Conservation (phyloP, 2,329 filamentous ascomycete species). For the Colletotrichum euphorbiae region DNA sequence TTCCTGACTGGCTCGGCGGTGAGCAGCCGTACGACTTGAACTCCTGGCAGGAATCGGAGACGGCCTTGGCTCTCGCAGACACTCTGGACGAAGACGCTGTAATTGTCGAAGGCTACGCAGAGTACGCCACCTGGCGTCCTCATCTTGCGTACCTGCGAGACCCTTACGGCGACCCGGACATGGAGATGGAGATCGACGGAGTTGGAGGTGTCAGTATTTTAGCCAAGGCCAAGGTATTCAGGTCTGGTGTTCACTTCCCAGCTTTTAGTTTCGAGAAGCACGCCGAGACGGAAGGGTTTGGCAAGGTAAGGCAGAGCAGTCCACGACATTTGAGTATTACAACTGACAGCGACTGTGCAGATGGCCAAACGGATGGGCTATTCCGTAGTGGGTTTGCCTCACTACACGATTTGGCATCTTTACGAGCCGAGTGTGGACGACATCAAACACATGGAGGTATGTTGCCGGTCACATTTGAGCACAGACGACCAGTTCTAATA, state of each 20-base stretch:
- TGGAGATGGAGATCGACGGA: slow-evolving; percentile 99
- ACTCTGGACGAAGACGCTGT: slow-evolving; percentile 97
- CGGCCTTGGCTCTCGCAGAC: slow-evolving; percentile 90
- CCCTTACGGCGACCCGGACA: slow-evolving; percentile 96
- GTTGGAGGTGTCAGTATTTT: slow-evolving; percentile 97
- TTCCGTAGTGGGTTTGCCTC: slow-evolving; percentile 93
- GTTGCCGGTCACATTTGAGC: slow-evolving; percentile 37
- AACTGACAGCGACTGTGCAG: slow-evolving; percentile 57
- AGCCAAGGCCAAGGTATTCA: slow-evolving; percentile 95
- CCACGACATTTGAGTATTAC: slow-evolving; percentile 29
- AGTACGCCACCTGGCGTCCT: slow-evolving; percentile 98
- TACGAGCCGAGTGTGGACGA: slow-evolving; percentile 99
- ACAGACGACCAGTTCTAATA: slow-evolving; percentile 39
- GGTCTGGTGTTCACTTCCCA: slow-evolving; percentile 95
- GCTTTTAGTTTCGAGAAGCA: slow-evolving; percentile 99
- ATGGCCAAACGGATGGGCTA: slow-evolving; percentile 98
- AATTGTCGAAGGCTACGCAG: slow-evolving; percentile 98
- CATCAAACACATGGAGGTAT: slow-evolving; percentile 92
- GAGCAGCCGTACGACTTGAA: slow-evolving; percentile 99
- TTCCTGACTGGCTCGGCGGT: slow-evolving; percentile 97
- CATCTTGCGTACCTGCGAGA: slow-evolving; percentile 97
- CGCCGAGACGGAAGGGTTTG: slow-evolving; percentile 97
- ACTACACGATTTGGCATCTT: slow-evolving; percentile 99
- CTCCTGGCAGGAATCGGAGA: slow-evolving; percentile 99
- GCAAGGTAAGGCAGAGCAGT: slow-evolving; percentile 75